Conservation (phyloP, 208 protist species). For the Crithidia mellificae region DNA sequence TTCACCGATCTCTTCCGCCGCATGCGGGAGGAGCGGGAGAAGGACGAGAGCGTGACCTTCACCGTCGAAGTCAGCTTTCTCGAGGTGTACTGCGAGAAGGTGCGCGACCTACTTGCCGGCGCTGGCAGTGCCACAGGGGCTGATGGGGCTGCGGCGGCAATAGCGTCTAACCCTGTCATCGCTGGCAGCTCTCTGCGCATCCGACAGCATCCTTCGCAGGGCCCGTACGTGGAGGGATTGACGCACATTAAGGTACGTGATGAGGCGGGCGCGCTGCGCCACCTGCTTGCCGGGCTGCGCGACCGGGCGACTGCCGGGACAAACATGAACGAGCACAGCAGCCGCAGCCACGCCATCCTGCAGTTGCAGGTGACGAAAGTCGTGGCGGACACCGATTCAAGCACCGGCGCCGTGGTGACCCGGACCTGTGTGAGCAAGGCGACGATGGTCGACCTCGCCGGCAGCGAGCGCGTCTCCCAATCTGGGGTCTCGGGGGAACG, state of each 20-base stretch:
- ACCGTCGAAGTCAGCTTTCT: conserved; percentile 81
- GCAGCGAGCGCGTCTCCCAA: conserved; percentile 92
- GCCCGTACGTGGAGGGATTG: conserved; percentile 82
- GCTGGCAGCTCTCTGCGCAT: conserved; percentile 47
- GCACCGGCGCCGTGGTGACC: conserved; percentile 61
- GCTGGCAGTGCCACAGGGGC: background rate
- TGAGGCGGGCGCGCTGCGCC: conserved; percentile 48
- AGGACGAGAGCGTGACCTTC: conserved; percentile 57
- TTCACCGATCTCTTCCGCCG: conserved; percentile 67
- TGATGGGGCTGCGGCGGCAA: background rate
- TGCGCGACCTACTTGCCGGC: conserved; percentile 69
- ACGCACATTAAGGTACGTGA: conserved; percentile 58
- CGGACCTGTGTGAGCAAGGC: conserved; percentile 69
- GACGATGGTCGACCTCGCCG: conserved; percentile 97
- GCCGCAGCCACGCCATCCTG: conserved; percentile 96
- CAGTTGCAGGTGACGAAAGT: conserved; percentile 88
- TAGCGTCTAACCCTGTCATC: no score
- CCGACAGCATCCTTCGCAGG: conserved; percentile 73
- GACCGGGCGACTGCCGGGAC: conserved; percentile 88
- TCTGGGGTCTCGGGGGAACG: conserved; percentile 91
- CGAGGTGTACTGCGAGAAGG: conserved; percentile 91
- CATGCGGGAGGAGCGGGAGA: conserved; percentile 67
- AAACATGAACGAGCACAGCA: conserved; percentile 95
- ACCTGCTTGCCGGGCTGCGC: conserved; percentile 62
- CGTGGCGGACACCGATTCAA: conserved; percentile 25